Conservation (phyloP, 1,284 basidiomycete genomes). For the Pseudozyma tsukubaensis region DNA sequence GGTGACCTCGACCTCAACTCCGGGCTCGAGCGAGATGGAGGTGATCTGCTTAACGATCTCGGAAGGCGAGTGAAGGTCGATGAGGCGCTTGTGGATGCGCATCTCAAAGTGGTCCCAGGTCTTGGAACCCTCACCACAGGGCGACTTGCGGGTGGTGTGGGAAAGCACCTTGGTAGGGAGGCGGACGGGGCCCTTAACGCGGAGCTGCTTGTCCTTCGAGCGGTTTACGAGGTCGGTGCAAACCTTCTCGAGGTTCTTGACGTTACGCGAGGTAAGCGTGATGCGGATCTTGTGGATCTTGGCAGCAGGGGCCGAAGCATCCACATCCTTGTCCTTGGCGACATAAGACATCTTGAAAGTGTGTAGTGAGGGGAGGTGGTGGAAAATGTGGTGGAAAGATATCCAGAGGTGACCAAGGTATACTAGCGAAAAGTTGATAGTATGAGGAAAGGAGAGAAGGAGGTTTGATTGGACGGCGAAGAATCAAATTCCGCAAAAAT, state of each 20-base stretch:
- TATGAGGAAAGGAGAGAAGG: conserved; percentile 40
- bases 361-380: conserved; percentile 62
- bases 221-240: conserved; percentile 95
- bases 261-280: conserved; percentile 97
- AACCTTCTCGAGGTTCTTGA: conserved; percentile 99
- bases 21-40: conserved; percentile 97
- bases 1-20: conserved; percentile 99
- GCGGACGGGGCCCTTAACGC: conserved; percentile 98
- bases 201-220: conserved; percentile 99
- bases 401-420: conserved; percentile 71
- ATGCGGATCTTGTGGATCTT: conserved; percentile 99
- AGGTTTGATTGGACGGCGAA: conserved; percentile 10
- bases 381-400: conserved; percentile 72
- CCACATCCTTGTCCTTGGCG: conserved; percentile 93
- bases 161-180: conserved; percentile 98
- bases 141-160: conserved; percentile 87
- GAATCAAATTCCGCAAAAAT: conserved; percentile 15
- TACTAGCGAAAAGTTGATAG: conserved; percentile 33
- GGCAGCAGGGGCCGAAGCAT: conserved; percentile 78
- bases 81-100: conserved; percentile 99
- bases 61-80: conserved; percentile 97
- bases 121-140: conserved; percentile 95
- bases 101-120: conserved; percentile 99
- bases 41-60: conserved; percentile 99
- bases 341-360: conserved; percentile 91